phyloP scores from a whole-genome alignment of 495 filamentous ascomycete genomes.

The Astrocystis sublimbata region DNA sequence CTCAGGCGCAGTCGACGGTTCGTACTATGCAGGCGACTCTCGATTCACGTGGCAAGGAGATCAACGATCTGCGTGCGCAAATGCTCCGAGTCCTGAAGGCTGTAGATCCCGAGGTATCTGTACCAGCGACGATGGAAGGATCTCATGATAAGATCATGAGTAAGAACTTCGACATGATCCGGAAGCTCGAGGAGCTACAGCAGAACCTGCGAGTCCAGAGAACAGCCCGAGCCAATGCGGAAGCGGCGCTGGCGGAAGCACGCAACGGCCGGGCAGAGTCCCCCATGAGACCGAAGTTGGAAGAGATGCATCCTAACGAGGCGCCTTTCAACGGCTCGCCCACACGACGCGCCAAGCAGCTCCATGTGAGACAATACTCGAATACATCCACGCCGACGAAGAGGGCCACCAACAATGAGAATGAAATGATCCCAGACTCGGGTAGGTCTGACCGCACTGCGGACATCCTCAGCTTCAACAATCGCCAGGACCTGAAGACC shows the following conservation, averaged over 20 bases:
- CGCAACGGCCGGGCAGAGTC: conserved; percentile 73
- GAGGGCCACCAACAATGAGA: conserved; percentile 61
- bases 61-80: conserved; percentile 75
- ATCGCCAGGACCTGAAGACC: conserved; percentile 84
- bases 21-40: conserved; percentile 76
- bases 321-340: conserved; percentile 75
- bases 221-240: conserved; percentile 80
- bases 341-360: conserved; percentile 69
- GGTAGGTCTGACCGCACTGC: conserved; percentile 84
- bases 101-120: conserved; percentile 72
- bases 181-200: conserved; percentile 84
- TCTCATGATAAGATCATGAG: conserved; percentile 48
- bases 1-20: conserved; percentile 82
- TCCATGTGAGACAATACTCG: conserved; percentile 70
- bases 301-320: conserved; percentile 87
- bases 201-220: conserved; percentile 81
- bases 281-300: conserved; percentile 68
- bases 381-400: conserved; percentile 75
- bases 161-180: conserved; percentile 77
- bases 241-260: conserved; percentile 79
- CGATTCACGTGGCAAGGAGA: conserved; percentile 74
- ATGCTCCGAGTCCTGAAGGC: conserved; percentile 80
- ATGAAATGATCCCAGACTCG: conserved; percentile 66
- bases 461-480: conserved; percentile 86
- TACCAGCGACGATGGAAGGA: conserved; percentile 47